Evolutionary conservation across 1,139 yeast genomes (phyloP).

Genomic region (Taphrina pruni): DNA sequence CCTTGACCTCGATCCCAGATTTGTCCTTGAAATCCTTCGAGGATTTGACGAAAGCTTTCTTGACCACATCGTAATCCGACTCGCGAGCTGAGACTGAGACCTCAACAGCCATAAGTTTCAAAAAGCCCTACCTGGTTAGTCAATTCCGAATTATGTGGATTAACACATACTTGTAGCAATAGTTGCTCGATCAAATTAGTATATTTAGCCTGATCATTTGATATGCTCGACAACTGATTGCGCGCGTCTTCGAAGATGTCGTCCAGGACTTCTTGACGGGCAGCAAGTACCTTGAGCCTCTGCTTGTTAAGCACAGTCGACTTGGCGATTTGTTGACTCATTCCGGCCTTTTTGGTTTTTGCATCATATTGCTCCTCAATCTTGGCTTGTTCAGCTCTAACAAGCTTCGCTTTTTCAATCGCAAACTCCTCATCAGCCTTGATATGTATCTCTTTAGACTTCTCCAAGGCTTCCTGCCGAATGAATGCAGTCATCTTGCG

Average conservation of each 20-base stretch:
- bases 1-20: slow-evolving; percentile 49
- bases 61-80: slow-evolving; percentile 67
- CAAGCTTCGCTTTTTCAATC: slow-evolving; percentile 93
- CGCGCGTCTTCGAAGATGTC: slow-evolving; percentile 76
- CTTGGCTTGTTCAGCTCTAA: slow-evolving; percentile 86
- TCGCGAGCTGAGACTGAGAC: slow-evolving; percentile 73
- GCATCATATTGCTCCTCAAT: slow-evolving; percentile 82
- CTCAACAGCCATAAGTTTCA: slow-evolving; percentile 72
- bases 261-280: slow-evolving; percentile 81
- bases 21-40: slow-evolving; percentile 67
- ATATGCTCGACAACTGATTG: slow-evolving; percentile 62
- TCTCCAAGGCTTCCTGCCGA: slow-evolving; percentile 98
- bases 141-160: too few species aligned
- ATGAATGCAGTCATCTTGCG: slow-evolving; percentile 97
- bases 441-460: slow-evolving; percentile 91
- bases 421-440: slow-evolving; percentile 99
- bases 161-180: slow-evolving; percentile 64
- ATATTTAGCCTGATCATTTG: slow-evolving; percentile 64
- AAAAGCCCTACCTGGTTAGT: slow-evolving; percentile 54
- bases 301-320: slow-evolving; percentile 95
- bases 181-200: slow-evolving; percentile 73
- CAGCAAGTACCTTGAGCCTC: slow-evolving; percentile 83
- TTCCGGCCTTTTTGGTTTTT: slow-evolving; percentile 85
- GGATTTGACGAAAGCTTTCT: slow-evolving; percentile 68
- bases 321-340: slow-evolving; percentile 93